These are phyloP conservation scores for Arabidopsis thaliana DNA, from an alignment of 345 rosid genomes.

Conservation along the genomic window DNA sequence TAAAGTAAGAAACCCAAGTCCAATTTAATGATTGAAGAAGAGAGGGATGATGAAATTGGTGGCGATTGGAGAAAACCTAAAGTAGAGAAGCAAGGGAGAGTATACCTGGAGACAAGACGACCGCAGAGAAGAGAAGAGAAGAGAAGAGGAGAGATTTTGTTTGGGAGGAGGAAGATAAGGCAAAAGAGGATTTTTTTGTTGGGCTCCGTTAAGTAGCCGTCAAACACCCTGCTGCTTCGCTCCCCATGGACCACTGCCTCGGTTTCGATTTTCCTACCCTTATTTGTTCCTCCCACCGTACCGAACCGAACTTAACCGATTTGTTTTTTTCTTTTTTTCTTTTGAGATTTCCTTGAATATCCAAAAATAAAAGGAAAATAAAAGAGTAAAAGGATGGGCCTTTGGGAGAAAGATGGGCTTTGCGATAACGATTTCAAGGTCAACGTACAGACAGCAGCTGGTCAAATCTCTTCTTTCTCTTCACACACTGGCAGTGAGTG, in stretches of 20 bases:
- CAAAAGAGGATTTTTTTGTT: slow-evolving; percentile 30
- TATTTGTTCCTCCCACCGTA: slow-evolving; percentile 1
- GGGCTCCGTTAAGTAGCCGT: slow-evolving; percentile 42
- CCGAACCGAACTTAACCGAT: slow-evolving; percentile 30
- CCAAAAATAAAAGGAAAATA: background rate
- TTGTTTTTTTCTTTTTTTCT: background rate
- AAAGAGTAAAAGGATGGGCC: slow-evolving; percentile 17
- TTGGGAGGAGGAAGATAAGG: slow-evolving; percentile 43
- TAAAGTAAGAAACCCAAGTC: slow-evolving; percentile 20
- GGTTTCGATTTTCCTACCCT: slow-evolving; percentile 21
- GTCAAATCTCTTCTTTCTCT: background rate
- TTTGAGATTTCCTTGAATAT: background rate
- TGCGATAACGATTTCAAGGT: background rate
- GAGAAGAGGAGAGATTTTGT: background rate
- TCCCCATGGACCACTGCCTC: slow-evolving; percentile 37
- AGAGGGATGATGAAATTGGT: slow-evolving; percentile 14
- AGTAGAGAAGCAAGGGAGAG: slow-evolving; percentile 22
- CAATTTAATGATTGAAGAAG: slow-evolving; percentile 18
- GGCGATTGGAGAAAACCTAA: slow-evolving; percentile 33
- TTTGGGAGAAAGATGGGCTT: background rate
- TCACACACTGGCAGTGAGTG: background rate
- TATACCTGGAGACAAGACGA: slow-evolving; percentile 33
- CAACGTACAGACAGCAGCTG: background rate
- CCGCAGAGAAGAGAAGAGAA: slow-evolving; percentile 30
- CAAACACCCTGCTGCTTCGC: slow-evolving; percentile 40